These are phyloP conservation scores for Peterozyma xylosa DNA, from an alignment of 805 yeast species.

Conservation along the genomic window DNA sequence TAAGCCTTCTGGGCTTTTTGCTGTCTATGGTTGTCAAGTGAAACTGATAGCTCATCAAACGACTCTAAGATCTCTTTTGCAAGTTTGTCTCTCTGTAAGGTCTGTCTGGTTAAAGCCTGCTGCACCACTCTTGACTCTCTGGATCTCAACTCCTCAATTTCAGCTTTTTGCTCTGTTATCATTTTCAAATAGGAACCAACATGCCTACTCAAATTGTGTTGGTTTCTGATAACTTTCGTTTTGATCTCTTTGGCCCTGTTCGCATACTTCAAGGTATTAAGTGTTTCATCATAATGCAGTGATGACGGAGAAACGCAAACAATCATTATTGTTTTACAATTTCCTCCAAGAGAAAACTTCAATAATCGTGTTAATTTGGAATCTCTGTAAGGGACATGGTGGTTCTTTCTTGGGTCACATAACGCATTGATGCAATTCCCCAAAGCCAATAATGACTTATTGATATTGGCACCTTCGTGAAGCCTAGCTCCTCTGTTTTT, in stretches of 20 bases:
- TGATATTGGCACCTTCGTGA: constrained; percentile 90
- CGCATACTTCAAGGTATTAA: constrained; percentile 87
- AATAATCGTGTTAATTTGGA: constrained; percentile 82
- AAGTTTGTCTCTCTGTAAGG: constrained; percentile 28
- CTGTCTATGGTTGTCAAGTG: constrained; percentile 34
- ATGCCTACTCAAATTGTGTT: constrained; percentile 70
- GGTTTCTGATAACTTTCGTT: constrained; percentile 69
- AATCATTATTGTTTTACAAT: constrained; percentile 93
- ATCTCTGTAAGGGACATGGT: constrained; percentile 87
- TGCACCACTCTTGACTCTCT: constrained; percentile 41
- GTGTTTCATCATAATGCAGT: constrained; percentile 85
- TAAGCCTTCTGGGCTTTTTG: constrained; percentile 35
- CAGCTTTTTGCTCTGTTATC: constrained; percentile 74
- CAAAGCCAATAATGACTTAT: constrained; percentile 77
- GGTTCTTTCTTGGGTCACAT: constrained; percentile 58
- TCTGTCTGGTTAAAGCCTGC: constrained; percentile 26
- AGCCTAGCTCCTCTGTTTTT: constrained; percentile 75
- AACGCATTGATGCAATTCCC: constrained; percentile 94
- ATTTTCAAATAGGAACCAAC: constrained; percentile 78
- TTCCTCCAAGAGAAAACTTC: constrained; percentile 88
- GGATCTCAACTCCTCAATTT: constrained; percentile 58
- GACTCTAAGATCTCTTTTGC: constrained; percentile 31
- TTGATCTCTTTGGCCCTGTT: constrained; percentile 86
- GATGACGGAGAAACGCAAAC: constrained; percentile 89
- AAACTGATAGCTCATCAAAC: constrained; percentile 30